Conservation (phyloP, 352 stramenopile genomes). For the Thraustotheca clavata region DNA sequence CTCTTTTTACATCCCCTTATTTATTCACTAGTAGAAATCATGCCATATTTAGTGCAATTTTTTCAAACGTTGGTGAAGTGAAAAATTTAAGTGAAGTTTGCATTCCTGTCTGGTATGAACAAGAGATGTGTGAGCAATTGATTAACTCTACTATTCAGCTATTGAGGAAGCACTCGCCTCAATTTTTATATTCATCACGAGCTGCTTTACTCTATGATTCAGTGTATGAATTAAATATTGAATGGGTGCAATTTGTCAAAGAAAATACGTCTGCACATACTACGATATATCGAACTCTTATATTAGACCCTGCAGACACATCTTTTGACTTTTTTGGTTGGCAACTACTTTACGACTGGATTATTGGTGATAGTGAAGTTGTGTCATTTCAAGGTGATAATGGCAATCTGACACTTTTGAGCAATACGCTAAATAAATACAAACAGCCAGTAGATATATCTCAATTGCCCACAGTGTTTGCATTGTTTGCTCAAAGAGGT, state of each 20-base stretch:
- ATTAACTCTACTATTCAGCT: too few relatives aligned
- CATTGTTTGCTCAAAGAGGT: background rate
- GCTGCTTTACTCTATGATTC: background rate
- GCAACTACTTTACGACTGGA: background rate
- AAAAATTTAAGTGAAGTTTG: too few relatives aligned
- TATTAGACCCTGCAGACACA: background rate
- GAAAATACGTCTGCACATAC: background rate
- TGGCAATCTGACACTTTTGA: background rate
- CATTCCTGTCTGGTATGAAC: too few relatives aligned
- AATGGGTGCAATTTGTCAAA: background rate
- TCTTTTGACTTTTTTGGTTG: constrained; percentile 2
- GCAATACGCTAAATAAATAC: background rate
- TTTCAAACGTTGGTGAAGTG: too few relatives aligned
- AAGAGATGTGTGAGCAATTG: too few relatives aligned
- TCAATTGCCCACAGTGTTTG: background rate
- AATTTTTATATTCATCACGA: background rate
- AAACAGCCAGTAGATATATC: background rate
- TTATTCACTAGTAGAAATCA: too few relatives aligned
- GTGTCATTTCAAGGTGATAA: background rate
- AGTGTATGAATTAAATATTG: background rate
- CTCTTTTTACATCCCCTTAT: background rate
- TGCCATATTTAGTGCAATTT: too few relatives aligned
- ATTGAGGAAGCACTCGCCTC: too few relatives aligned
- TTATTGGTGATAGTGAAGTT: constrained; percentile 1
- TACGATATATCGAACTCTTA: background rate